Percentiles rank a stretch among this genome's conserved stretches.
phyloP scores from a whole-genome alignment of 306 rosid species.

The Sechiopsis laciniata region DNA sequence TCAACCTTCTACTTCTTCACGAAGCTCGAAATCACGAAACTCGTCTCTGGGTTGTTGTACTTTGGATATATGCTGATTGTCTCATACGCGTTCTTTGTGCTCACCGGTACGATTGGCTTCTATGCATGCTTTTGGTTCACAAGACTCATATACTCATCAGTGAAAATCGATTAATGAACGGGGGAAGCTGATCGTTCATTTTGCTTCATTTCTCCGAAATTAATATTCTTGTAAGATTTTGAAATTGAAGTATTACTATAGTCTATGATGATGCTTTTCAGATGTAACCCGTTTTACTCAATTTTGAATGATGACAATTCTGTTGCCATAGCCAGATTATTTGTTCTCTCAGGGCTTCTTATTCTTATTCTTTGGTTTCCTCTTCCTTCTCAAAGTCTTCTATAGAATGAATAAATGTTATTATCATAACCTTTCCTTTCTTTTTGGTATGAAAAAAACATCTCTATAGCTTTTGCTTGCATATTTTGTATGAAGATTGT shows the following conservation, averaged over 20 bases:
- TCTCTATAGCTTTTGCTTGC: background rate
- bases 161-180: slow-evolving; percentile 69
- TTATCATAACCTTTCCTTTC: background rate
- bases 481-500: too few relatives aligned
- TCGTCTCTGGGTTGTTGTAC: slow-evolving; percentile 73
- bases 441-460: background rate
- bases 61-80: slow-evolving; percentile 96
- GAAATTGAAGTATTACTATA: slow-evolving; percentile 40
- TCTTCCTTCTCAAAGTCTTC: slow-evolving; percentile 3
- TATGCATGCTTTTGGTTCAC: slow-evolving; percentile 97
- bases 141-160: slow-evolving; percentile 95
- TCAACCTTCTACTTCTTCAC: slow-evolving; percentile 98
- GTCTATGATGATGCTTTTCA: slow-evolving; percentile 25
- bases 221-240: slow-evolving; percentile 48
- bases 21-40: slow-evolving; percentile 95
- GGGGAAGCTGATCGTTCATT: slow-evolving; percentile 16
- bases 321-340: slow-evolving; percentile 42
- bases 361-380: background rate
- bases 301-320: slow-evolving; percentile 64
- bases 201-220: slow-evolving; percentile 20
- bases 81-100: slow-evolving; percentile 87
- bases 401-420: slow-evolving; percentile 2
- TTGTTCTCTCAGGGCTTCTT: slow-evolving; percentile 30
- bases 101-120: slow-evolving; percentile 93
- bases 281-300: slow-evolving; percentile 67